Evolutionary conservation across 345 rosid species (phyloP).

Genomic region (Cardamine resedifolia): DNA sequence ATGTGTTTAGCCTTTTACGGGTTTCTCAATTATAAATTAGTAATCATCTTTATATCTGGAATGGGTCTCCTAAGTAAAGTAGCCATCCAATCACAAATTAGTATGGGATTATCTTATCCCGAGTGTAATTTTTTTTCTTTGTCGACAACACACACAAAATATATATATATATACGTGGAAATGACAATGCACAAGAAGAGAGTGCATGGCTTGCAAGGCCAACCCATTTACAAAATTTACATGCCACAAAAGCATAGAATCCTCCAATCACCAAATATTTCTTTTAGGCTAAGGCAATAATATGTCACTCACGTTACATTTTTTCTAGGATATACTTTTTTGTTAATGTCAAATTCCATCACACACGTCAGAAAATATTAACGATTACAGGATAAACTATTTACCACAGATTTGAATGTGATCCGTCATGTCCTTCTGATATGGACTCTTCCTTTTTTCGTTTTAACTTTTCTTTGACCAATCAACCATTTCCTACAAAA

Average conservation of each 20-base stretch:
- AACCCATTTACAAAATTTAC: neutral
- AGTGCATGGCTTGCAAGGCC: conserved; percentile 7
- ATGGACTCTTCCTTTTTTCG: neutral
- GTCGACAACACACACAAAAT: no score
- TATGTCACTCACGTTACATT: conserved; percentile 13
- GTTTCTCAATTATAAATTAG: neutral
- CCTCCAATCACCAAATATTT: conserved; percentile 28
- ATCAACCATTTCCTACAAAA: conserved; percentile 9
- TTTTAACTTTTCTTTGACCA: conserved; percentile 28
- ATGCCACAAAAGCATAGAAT: conserved; percentile 7
- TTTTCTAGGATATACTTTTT: neutral
- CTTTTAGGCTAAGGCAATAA: conserved; percentile 36
- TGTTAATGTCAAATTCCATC: conserved; percentile 7
- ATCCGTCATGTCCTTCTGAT: neutral
- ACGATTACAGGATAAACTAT: conserved; percentile 16
- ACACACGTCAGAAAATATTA: conserved; percentile 28
- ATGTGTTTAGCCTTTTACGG: neutral
- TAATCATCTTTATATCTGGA: neutral
- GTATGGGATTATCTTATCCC: neutral
- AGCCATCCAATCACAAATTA: neutral
- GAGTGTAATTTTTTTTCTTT: no score
- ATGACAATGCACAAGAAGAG: conserved; percentile 5
- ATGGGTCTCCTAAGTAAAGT: neutral
- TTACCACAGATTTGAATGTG: conserved; percentile 15
- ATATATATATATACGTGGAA: conserved; percentile 13